A percentile compares a stretch with the other conserved stretches of the same genome.
Evolutionary conservation across 495 filamentous ascomycete genomes (phyloP).

Genomic region (Podospora pseudoanserina): DNA sequence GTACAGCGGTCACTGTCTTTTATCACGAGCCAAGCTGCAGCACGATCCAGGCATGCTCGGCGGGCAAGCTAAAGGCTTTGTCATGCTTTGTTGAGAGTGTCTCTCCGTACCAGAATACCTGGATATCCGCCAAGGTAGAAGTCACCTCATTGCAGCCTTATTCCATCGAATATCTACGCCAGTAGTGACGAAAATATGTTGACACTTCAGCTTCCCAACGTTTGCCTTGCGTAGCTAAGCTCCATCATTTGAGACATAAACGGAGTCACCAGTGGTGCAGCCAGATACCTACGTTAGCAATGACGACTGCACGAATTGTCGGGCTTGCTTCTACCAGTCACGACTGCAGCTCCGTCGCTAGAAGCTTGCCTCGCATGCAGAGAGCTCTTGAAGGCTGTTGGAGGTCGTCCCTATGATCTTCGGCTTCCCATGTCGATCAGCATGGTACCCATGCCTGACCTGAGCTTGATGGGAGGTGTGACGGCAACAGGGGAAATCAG

Average conservation of each 20-base stretch:
- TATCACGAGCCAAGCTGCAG: constrained; percentile 1
- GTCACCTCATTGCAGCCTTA: neutral
- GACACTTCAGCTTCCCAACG: neutral
- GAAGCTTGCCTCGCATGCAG: neutral
- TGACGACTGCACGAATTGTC: neutral
- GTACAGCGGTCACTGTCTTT: neutral
- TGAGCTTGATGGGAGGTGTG: constrained; percentile 1
- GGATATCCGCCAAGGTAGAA: neutral
- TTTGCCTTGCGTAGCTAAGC: neutral
- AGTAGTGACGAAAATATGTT: neutral
- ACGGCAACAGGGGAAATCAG: neutral
- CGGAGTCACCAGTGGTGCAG: neutral
- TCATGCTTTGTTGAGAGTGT: neutral
- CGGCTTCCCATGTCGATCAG: constrained; percentile 13
- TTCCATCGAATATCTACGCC: neutral
- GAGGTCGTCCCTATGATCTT: neutral
- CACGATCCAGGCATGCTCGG: neutral
- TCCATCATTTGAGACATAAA: too few relatives aligned
- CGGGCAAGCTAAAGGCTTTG: neutral
- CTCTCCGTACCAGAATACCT: neutral
- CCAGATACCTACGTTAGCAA: neutral
- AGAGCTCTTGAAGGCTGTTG: neutral
- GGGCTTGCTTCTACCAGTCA: neutral
- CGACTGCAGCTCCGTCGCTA: neutral
- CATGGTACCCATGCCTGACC: constrained; percentile 15